These are phyloP conservation scores for Sphagnum magellanicum DNA, from an alignment of 228 moss, liverwort and hornwort species.

Conservation along the genomic window DNA sequence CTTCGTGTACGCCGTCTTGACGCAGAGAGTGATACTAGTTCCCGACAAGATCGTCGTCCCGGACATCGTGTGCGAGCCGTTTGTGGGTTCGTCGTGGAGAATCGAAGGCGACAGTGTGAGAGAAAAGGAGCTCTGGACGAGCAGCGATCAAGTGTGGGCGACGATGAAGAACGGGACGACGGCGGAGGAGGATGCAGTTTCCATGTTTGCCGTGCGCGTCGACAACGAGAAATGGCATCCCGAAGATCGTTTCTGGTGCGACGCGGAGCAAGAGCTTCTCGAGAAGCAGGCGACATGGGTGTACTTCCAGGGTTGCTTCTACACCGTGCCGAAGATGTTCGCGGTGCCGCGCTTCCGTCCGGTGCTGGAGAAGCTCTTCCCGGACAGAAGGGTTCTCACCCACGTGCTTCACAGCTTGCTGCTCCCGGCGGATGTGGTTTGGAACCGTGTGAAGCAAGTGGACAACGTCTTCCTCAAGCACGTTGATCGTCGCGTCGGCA, in stretches of 20 bases:
- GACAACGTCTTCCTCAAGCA: conserved; percentile 14
- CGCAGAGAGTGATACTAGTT: conserved; percentile 3
- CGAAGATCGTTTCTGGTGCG: conserved; percentile 32
- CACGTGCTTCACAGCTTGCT: conserved; percentile 23
- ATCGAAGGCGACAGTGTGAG: background rate
- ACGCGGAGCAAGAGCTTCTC: conserved; percentile 23
- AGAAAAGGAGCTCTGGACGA: background rate
- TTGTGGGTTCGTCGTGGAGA: conserved; percentile 5
- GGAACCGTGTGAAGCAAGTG: conserved; percentile 24
- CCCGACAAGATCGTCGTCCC: background rate
- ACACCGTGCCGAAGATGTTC: conserved; percentile 43
- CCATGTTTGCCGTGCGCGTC: background rate
- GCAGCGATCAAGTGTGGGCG: background rate
- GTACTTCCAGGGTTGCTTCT: conserved; percentile 40
- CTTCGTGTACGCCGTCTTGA: conserved; percentile 3
- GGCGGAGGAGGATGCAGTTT: background rate
- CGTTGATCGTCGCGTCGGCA: conserved; percentile 23
- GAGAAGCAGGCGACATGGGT: conserved; percentile 24
- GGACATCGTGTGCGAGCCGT: conserved; percentile 6
- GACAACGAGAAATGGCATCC: conserved; percentile 42
- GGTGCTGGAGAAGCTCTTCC: conserved; percentile 34
- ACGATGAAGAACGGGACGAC: conserved; percentile 7
- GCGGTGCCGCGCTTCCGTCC: conserved; percentile 27
- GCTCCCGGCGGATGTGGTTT: conserved; percentile 25
- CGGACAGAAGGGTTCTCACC: conserved; percentile 31